Base-by-base conservation (phyloP, 495 filamentous ascomycete species). In the Hyphodiscus hymeniophilus region DNA sequence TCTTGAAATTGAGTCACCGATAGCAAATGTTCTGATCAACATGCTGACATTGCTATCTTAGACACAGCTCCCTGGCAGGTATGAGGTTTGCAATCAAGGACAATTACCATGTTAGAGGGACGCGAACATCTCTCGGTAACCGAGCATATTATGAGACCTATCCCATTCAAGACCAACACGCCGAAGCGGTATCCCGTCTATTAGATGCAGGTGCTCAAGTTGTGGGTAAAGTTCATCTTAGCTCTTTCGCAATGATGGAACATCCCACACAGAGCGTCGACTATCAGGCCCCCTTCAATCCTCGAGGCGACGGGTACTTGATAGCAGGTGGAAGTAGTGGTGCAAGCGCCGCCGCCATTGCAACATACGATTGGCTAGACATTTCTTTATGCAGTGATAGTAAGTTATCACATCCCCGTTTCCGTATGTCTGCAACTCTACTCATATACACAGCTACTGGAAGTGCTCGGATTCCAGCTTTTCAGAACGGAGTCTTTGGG, bases 301-400 rank as follows among this genome's bases (percentile, higher is more conserved):
- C 70, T 3, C 56, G 70, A 12, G 70, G 63, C 2, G 71, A 75
- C 47, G 68, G 71, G 2, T 68, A 70, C 55, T 58, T 66, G 23
- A 64, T 64, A n/a, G 60, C 62, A 18, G 60, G 62, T 1, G 63
- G 60, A 1, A 68, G 63, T 0, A 67, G 66, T 0, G 60, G 63
- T 0, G 71, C 66, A 1, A 59, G 65, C 5, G 67, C 62, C 0
- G 61, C 56, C 20, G 57, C 66, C 0, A 45, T 66, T 5, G 67
- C 64, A 5, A 60, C 61, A 7, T 74, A 74, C 46, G 58, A 63
- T 36, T 74, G 68, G 69, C 57, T 74, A 2, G 71, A 74, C 50
- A 51, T 65, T 15, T 53, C 62, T 7, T 54, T 74, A n/a, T 31
- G 49, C 4, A 35, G 26, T 21, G 49, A 51, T 23, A 51, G 47